Conservation (phyloP, 129 eudicot species). For the Arctium lappa region DNA sequence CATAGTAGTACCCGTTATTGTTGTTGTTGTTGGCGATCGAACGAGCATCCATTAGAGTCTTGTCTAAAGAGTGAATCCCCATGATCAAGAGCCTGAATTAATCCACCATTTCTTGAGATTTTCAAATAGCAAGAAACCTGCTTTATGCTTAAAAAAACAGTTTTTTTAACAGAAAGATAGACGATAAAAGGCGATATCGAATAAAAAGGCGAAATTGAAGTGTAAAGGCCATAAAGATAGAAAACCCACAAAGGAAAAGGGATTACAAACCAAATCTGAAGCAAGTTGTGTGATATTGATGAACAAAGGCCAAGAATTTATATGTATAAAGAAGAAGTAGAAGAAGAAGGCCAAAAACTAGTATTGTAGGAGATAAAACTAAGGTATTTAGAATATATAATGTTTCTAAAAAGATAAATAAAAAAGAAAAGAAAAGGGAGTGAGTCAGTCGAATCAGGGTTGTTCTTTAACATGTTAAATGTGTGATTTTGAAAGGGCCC, state of each 20-base stretch:
- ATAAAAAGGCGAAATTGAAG: neutral
- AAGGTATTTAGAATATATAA: slow-evolving; percentile 17
- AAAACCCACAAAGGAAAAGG: neutral
- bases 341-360: slow-evolving; percentile 17
- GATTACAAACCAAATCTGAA: neutral
- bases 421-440: neutral
- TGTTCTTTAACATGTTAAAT: no score
- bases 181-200: neutral
- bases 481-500: no score
- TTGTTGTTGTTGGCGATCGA: neutral
- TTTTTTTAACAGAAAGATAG: slow-evolving; percentile 11
- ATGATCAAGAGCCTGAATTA: slow-evolving; percentile 26
- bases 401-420: neutral
- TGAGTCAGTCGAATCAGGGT: no score
- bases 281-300: neutral
- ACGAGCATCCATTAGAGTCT: slow-evolving; percentile 41
- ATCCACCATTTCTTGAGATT: slow-evolving; percentile 24
- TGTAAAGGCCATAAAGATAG: neutral
- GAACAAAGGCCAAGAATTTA: slow-evolving; percentile 20
- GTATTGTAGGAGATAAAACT: slow-evolving; percentile 17
- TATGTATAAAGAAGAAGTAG: slow-evolving; percentile 12
- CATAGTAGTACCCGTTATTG: slow-evolving; percentile 6
- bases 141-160: slow-evolving; percentile 20
- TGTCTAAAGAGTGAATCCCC: slow-evolving; percentile 22
- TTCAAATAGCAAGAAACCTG: slow-evolving; percentile 32